Conservation (phyloP, 306 rosid species). For the Sechiopsis laciniata region DNA sequence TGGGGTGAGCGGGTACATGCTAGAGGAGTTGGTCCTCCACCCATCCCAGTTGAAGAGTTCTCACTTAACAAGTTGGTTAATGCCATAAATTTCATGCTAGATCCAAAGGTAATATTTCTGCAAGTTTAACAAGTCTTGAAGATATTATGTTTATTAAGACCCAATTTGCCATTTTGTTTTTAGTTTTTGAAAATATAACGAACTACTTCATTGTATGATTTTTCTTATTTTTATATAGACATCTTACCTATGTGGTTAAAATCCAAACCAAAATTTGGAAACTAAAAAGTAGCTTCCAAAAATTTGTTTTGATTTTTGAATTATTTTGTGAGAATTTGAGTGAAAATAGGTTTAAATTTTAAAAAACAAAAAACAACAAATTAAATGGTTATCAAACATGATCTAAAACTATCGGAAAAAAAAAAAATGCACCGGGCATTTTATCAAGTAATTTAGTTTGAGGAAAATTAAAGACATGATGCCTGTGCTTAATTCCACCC, state of each 20-base stretch:
- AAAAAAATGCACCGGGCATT: neutral
- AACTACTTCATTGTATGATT: too few relatives aligned
- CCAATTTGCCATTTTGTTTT: too few relatives aligned
- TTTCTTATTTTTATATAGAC: too few relatives aligned
- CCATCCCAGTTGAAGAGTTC: slow-evolving; percentile 90
- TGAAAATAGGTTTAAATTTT: too few relatives aligned
- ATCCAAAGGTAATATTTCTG: slow-evolving; percentile 57
- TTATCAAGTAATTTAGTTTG: neutral
- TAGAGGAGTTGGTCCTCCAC: slow-evolving; percentile 90
- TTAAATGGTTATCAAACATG: too few relatives aligned
- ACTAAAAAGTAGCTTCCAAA: too few relatives aligned
- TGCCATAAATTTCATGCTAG: slow-evolving; percentile 76
- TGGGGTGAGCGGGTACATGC: slow-evolving; percentile 97
- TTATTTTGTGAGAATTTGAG: too few relatives aligned
- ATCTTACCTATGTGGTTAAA: too few relatives aligned
- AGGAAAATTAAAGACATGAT: neutral
- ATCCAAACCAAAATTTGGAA: too few relatives aligned
- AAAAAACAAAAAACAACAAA: too few relatives aligned
- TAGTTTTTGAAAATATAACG: too few relatives aligned
- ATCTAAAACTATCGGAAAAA: neutral
- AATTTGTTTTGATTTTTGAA: too few relatives aligned
- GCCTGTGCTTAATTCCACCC: neutral
- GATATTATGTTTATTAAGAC: neutral
- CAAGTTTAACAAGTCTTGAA: neutral
- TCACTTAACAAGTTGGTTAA: slow-evolving; percentile 71